These are phyloP conservation scores for Apium graveolens DNA, from an alignment of 129 eudicot species.

Conservation along the genomic window DNA sequence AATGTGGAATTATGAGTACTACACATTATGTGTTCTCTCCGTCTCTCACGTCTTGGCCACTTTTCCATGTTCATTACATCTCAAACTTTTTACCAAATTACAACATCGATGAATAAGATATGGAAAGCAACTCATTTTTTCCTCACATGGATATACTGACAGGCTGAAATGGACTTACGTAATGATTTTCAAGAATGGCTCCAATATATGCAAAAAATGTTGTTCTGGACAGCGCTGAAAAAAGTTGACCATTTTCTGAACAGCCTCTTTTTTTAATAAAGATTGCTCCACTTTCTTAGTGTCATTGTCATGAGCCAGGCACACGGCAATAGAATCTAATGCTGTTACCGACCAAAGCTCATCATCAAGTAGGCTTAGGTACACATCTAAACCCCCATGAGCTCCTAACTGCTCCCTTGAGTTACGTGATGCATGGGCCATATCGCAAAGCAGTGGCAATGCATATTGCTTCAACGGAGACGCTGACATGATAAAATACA, in stretches of 20 bases:
- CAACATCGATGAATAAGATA: too few relatives aligned
- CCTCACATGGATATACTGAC: neutral
- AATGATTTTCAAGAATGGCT: conserved; percentile 92
- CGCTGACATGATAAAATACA: conserved; percentile 84
- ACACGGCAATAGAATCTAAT: conserved; percentile 87
- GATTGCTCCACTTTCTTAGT: conserved; percentile 94
- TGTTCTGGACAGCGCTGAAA: conserved; percentile 91
- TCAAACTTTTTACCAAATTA: neutral
- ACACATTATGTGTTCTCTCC: neutral
- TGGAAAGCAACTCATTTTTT: neutral
- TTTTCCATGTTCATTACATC: neutral
- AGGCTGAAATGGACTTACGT: conserved; percentile 48
- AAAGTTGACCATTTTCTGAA: conserved; percentile 86
- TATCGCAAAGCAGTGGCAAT: conserved; percentile 88
- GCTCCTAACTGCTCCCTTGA: conserved; percentile 92
- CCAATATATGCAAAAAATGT: conserved; percentile 83
- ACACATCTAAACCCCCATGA: conserved; percentile 94
- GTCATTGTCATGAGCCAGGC: conserved; percentile 97
- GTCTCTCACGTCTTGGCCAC: neutral
- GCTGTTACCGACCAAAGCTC: conserved; percentile 96
- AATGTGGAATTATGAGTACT: neutral
- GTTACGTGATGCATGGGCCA: conserved; percentile 98
- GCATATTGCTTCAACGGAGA: conserved; percentile 92
- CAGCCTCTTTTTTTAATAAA: conserved; percentile 73
- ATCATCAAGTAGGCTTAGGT: conserved; percentile 89